Conservation (phyloP, 495 filamentous ascomycete species). For the Trichoderma orchidacearum region DNA sequence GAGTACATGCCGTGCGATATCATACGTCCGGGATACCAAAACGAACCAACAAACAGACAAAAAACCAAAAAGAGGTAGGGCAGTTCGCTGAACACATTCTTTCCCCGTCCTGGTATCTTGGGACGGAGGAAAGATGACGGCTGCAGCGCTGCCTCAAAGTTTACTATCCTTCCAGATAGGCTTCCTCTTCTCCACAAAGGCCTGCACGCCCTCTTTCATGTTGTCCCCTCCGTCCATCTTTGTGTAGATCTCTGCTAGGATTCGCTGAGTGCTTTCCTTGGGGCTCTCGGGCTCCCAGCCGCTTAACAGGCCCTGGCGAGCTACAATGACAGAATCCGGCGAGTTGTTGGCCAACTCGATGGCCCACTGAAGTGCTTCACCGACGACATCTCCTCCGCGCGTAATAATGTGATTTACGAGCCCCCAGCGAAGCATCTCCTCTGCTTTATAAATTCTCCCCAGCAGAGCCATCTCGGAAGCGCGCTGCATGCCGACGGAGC, state of each 20-base stretch:
- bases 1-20: neutral
- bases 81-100: neutral
- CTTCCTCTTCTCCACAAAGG: constrained; percentile 68
- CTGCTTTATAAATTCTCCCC: constrained; percentile 46
- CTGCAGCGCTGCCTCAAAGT: constrained; percentile 31
- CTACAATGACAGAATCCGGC: constrained; percentile 63
- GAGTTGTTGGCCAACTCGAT: constrained; percentile 44
- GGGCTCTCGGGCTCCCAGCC: constrained; percentile 50
- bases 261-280: constrained; percentile 44
- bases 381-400: constrained; percentile 29
- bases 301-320: constrained; percentile 48
- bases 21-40: neutral
- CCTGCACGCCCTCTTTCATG: constrained; percentile 61
- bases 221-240: constrained; percentile 54
- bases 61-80: too few species aligned
- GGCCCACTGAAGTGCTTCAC: constrained; percentile 39
- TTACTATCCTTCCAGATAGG: constrained; percentile 63
- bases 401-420: constrained; percentile 59
- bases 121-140: constrained; percentile 4
- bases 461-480: constrained; percentile 66
- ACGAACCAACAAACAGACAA: neutral
- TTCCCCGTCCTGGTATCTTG: neutral
- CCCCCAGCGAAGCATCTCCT: constrained; percentile 56
- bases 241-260: constrained; percentile 45
- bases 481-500: constrained; percentile 51